Percentiles rank a stretch among this genome's conserved stretches.
Evolutionary conservation across 805 yeast genomes (phyloP).

Genomic region (Grigorovia jiainica): DNA sequence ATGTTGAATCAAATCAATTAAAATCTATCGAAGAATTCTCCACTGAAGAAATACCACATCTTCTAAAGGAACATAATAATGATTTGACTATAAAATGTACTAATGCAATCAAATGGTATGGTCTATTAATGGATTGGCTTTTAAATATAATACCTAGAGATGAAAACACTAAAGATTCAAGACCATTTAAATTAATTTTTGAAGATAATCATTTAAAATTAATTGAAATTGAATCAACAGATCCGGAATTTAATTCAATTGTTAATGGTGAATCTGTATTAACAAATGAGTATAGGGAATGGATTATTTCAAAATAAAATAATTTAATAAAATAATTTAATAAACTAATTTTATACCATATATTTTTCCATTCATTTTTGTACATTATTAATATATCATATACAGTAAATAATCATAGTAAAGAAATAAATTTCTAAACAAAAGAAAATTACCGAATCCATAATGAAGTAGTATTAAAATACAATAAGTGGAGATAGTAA

Average conservation of each 20-base stretch:
- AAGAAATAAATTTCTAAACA: too few species aligned
- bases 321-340: conserved; percentile 1
- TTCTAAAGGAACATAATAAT: conserved; percentile 41
- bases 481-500: too few species aligned
- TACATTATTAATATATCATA: too few species aligned
- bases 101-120: conserved; percentile 78
- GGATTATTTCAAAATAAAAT: conserved; percentile 2
- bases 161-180: conserved; percentile 38
- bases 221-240: conserved; percentile 35
- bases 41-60: conserved; percentile 69
- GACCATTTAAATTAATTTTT: conserved; percentile 45
- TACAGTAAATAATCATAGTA: too few species aligned
- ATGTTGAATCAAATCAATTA: conserved; percentile 50
- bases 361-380: too few species aligned
- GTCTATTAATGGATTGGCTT: conserved; percentile 77
- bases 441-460: too few species aligned
- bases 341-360: too few species aligned
- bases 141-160: conserved; percentile 43
- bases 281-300: conserved; percentile 1
- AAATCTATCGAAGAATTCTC: conserved; percentile 62
- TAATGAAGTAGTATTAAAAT: too few species aligned
- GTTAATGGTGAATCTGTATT: conserved; percentile 4
- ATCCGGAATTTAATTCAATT: conserved; percentile 14
- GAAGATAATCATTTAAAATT: conserved; percentile 44
- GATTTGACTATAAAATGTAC: conserved; percentile 53